Evolutionary conservation across 148 eudicot genomes (phyloP), one percentile per base, ranked within the genome.

Genomic region (Linanthus parryae): DNA sequence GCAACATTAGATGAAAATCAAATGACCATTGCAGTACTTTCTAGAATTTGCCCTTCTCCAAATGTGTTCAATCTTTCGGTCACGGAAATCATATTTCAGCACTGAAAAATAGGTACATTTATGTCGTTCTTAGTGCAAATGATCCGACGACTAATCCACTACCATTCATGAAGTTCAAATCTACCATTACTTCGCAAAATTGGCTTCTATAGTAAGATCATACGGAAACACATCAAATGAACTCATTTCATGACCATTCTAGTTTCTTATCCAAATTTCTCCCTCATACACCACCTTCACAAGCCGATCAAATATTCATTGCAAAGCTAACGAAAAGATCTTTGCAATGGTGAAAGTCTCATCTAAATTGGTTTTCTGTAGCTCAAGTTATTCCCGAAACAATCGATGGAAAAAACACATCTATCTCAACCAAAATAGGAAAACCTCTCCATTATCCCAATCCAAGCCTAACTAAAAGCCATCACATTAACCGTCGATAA

Each of bases 401-500:
- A 65, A 69, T 65, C 48, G 34, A 64, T 52, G 31, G 33, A 37
- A 76, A 68, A 76, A 76, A 76, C 81, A 76, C 81, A 76, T 59
- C 55, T 57, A 40, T 17, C 0, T 29, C 22, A 19, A 3, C 36
- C 2, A 34, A 13, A n/a, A n/a, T n/a, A n/a, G n/a, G n/a, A n/a
- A n/a, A n/a, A n/a, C n/a, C n/a, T n/a, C n/a, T n/a, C 15, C 43
- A 27, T 4, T 27, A 16, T 26, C 74, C 55, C 52, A 39, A 29
- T 46, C 44, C 27, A 33, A 41, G 56, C 7, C 57, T 35, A 38
- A 19, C 16, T 33, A 6, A 11, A 39, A 38, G 5, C 19, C n/a
- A 29, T 31, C 8, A 16, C 54, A 25, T 12, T 52, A 61, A 43
- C 78, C 82, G 82, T 77, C 19, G 72, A 73, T 72, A 29, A 21